These are phyloP conservation scores for Talaromyces ruber DNA, from an alignment of 495 filamentous ascomycete genomes.

Conservation along the genomic window DNA sequence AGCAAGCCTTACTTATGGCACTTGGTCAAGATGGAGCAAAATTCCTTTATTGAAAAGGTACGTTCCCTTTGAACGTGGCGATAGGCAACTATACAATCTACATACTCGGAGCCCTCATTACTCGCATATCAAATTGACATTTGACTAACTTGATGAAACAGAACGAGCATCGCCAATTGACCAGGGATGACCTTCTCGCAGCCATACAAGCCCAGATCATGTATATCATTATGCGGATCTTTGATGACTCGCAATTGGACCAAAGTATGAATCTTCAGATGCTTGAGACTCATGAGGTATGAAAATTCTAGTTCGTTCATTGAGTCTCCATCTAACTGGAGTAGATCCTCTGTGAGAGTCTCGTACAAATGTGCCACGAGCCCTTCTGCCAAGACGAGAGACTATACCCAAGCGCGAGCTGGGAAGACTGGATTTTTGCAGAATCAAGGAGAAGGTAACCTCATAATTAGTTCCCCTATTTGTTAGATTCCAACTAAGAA, in stretches of 20 bases:
- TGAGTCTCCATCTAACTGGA: background rate
- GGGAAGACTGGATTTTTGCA: slow-evolving; percentile 1
- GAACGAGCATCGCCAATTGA: background rate
- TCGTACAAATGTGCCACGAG: slow-evolving; percentile 1
- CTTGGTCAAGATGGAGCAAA: slow-evolving; percentile 5
- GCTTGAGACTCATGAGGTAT: background rate
- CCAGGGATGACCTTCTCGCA: slow-evolving; percentile 5
- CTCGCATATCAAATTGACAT: background rate
- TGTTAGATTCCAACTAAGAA: background rate
- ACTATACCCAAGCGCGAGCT: background rate
- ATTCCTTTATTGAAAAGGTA: background rate
- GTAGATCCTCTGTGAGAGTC: slow-evolving; percentile 1
- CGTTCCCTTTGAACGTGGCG: too few relatives aligned
- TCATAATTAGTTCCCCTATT: background rate
- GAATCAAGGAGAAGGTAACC: background rate
- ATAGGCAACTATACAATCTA: too few relatives aligned
- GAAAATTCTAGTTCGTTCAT: background rate
- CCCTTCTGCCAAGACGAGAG: slow-evolving; percentile 1
- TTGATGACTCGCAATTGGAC: slow-evolving; percentile 2
- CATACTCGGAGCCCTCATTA: too few relatives aligned
- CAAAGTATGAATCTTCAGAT: background rate
- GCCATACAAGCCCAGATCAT: slow-evolving; percentile 10
- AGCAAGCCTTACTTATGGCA: slow-evolving; percentile 11
- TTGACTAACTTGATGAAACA: background rate
- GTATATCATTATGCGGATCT: slow-evolving; percentile 9